phyloP scores from a whole-genome alignment of 768 basidiomycete species.

The Mycena leptocephala region DNA sequence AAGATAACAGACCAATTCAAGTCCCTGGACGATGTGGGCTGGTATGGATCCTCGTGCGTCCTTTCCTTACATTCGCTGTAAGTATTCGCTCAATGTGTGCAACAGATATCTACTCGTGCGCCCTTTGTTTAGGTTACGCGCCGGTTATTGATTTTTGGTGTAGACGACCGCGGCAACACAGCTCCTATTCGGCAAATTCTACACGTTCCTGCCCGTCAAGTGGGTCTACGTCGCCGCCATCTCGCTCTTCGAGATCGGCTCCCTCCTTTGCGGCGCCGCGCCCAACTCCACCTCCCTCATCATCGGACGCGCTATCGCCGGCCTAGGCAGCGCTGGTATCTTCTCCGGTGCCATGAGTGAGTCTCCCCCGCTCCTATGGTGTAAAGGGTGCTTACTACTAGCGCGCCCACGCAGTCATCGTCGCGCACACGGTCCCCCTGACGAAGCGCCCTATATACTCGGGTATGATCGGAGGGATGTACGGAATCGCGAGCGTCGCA shows the following conservation, averaged over 20 bases:
- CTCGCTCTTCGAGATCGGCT: constrained; percentile 61
- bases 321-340: constrained; percentile 61
- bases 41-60: constrained; percentile 25
- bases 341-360: constrained; percentile 39
- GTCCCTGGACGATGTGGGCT: constrained; percentile 22
- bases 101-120: constrained; percentile 24
- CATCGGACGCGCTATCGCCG: constrained; percentile 62
- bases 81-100: neutral
- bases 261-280: constrained; percentile 57
- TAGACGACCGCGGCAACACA: constrained; percentile 30
- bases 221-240: constrained; percentile 36
- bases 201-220: constrained; percentile 15
- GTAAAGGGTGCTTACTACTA: neutral
- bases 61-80: neutral
- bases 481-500: constrained; percentile 39
- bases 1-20: constrained; percentile 24
- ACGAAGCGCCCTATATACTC: constrained; percentile 51
- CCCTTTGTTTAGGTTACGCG: neutral
- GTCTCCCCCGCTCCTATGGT: neutral
- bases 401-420: constrained; percentile 24
- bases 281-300: constrained; percentile 47
- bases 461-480: constrained; percentile 53
- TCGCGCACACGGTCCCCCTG: constrained; percentile 47
- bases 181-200: constrained; percentile 26
- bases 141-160: neutral